Evolutionary conservation across 2,329 filamentous ascomycete species (phyloP), one percentile per base, ranked within the genome.

Genomic region (Domatiomyces globalis): DNA sequence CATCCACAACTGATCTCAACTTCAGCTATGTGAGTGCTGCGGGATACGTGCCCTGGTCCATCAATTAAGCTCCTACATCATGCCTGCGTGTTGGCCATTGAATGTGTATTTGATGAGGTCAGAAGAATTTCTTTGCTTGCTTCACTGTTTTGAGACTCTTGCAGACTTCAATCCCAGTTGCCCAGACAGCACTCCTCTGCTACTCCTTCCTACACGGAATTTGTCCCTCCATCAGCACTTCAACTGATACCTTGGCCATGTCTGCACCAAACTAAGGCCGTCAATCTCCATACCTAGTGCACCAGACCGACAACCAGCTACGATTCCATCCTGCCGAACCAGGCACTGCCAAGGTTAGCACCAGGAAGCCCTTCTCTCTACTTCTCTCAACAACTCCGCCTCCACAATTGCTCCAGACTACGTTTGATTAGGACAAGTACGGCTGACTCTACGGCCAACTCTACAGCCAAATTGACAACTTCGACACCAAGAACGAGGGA

Each of bases 261-360:
- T 81, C 84, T 61, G 74, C 77, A 51, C 76, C 71, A 58, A 70
- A 73, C 63, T 69, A 77, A 68, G 84, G 85, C 66, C 81, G 82
- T 64, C 78, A 94, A 70, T 94, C 87, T 29, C 88, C 87, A 56
- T 71, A 81, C 49, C 85, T 85, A 25, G 80, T 85, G 71, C 65
- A 67, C 59, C 85, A 87, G 69, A 71, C 74, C 39, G 81, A 78
- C 54, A 68, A 72, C 51, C 86, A 92, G 71, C 68, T 79, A 53
- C 70, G 78, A 57, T 78, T 77, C 6, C 63, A 76, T 10, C 73
- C 80, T 1, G 77, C 67, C n/a, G 56, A 67, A 69, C 46, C 76
- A 80, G 67, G 67, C 74, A 50, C 64, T 19, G 56, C 56, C 49
- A 60, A 60, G 50, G 53, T 55, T 48, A 50, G 52, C 43, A 22